A percentile compares a stretch with the other conserved stretches of the same genome.
These are phyloP conservation scores for Hippophae tibetana DNA, from an alignment of 306 rosid species.

Conservation along the genomic window DNA sequence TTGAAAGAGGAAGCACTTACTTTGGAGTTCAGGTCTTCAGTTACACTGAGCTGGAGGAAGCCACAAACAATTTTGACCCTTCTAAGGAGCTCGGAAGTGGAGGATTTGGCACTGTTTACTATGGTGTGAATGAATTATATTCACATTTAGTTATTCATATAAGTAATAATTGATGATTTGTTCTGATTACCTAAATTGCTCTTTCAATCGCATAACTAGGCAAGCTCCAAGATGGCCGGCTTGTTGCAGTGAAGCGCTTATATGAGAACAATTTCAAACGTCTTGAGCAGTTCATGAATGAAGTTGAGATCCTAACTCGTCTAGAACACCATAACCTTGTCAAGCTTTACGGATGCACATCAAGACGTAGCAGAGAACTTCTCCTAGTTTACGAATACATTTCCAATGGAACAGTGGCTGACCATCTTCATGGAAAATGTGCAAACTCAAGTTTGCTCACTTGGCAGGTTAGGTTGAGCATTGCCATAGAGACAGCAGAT, in stretches of 20 bases:
- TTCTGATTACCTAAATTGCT: neutral
- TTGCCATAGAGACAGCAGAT: slow-evolving; percentile 82
- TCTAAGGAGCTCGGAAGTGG: slow-evolving; percentile 82
- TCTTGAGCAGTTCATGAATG: slow-evolving; percentile 75
- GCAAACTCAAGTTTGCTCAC: slow-evolving; percentile 32
- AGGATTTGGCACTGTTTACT: slow-evolving; percentile 89
- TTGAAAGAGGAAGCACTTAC: slow-evolving; percentile 44
- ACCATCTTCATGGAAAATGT: slow-evolving; percentile 57
- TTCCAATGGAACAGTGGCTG: slow-evolving; percentile 84
- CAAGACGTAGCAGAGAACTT: slow-evolving; percentile 71
- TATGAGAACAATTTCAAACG: slow-evolving; percentile 63
- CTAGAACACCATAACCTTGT: slow-evolving; percentile 60
- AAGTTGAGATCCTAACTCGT: slow-evolving; percentile 58
- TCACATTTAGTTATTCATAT: neutral
- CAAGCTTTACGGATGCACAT: slow-evolving; percentile 73
- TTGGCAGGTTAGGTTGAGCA: slow-evolving; percentile 61
- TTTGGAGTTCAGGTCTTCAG: slow-evolving; percentile 64
- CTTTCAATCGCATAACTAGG: slow-evolving; percentile 36
- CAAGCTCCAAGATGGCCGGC: slow-evolving; percentile 64
- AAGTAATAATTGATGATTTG: neutral
- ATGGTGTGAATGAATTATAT: slow-evolving; percentile 36
- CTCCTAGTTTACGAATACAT: slow-evolving; percentile 85
- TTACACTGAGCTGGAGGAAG: slow-evolving; percentile 63
- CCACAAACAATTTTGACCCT: slow-evolving; percentile 56
- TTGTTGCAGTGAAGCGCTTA: slow-evolving; percentile 86